Evolutionary conservation across 129 eudicot genomes (phyloP).

Genomic region (Lactuca sativa): DNA sequence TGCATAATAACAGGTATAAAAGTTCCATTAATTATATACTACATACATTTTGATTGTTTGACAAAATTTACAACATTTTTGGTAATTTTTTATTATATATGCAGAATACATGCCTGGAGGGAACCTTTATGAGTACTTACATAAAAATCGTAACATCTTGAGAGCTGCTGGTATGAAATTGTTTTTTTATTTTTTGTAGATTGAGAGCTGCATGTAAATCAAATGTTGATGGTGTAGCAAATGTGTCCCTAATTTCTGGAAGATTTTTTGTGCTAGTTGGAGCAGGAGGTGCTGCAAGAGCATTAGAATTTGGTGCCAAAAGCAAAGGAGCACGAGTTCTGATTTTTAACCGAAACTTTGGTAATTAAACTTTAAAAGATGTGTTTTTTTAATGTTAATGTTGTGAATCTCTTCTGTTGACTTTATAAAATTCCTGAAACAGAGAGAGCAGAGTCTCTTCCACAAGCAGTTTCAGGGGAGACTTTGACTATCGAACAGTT

Average conservation of each 20-base stretch:
- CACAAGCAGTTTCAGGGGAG: conserved; percentile 75
- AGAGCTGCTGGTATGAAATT: too few species aligned
- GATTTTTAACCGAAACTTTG: conserved; percentile 76
- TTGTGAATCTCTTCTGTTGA: conserved; percentile 13
- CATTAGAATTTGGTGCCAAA: conserved; percentile 85
- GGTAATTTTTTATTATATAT: conserved; percentile 1
- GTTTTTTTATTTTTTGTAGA: too few species aligned
- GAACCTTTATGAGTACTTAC: conserved; percentile 69
- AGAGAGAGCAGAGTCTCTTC: conserved; percentile 83
- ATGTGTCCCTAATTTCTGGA: conserved; percentile 69
- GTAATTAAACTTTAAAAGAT: conserved; percentile 29
- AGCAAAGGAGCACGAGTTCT: conserved; percentile 80
- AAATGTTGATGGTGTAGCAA: too few species aligned
- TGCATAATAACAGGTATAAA: conserved; percentile 72
- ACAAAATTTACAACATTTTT: neutral
- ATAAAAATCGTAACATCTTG: too few species aligned
- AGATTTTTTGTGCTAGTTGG: conserved; percentile 78
- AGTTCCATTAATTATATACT: neutral
- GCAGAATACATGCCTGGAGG: conserved; percentile 85
- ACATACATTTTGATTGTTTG: neutral
- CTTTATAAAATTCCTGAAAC: neutral
- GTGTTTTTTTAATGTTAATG: neutral
- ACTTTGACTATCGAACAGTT: conserved; percentile 60
- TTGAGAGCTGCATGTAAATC: too few species aligned
- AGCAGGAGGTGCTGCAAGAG: conserved; percentile 95